Evolutionary conservation across 2,329 filamentous ascomycete genomes (phyloP), one percentile per base, ranked within the genome.

Genomic region (Phialemoniopsis sp.): DNA sequence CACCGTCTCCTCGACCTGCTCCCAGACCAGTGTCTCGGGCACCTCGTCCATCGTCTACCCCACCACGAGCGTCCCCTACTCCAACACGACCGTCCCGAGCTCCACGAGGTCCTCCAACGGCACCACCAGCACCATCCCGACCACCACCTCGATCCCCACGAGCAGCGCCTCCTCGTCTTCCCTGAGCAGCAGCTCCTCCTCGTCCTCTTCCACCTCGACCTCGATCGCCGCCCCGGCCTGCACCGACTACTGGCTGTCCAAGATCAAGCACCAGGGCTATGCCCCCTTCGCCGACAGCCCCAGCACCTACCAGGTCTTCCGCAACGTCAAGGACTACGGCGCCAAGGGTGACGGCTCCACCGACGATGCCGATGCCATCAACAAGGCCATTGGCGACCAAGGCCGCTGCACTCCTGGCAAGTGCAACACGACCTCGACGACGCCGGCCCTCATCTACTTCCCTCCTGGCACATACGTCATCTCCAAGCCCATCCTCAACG

Each of bases 291-390:
- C 34, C 30, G 21, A 26, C 21, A 26, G 21, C 21, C 14, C 30
- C 4, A 36, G 17, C 31, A 34, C 21, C 34, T 52, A 52, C 38
- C 32, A 17, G 6, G 26, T 52, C 5, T 52, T 42, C 29, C 42
- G 49, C 5, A 52, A 49, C 29, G 49, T 52, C 26, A 50, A 42
- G 15, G 46, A 52, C 40, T 52, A 35, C 10, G 85, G 86, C 30
- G 85, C 83, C 39, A 80, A 72, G 51, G 88, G 87, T 45, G 85
- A 93, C 51, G 87, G 85, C 19, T 56, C 58, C 2, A 81, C 84
- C 2, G 87, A 93, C 48, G 88, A 93, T 55, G 89, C 87, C 2
- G 68, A 66, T 9, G 78, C 77, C n/a, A 76, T 93, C 43, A 84
- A 89, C 54, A 64, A 63, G 14, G 75, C 86, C 13, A 72, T 93